Evolutionary conservation across 768 basidiomycete genomes (phyloP).

Genomic region (Boletus sp.): DNA sequence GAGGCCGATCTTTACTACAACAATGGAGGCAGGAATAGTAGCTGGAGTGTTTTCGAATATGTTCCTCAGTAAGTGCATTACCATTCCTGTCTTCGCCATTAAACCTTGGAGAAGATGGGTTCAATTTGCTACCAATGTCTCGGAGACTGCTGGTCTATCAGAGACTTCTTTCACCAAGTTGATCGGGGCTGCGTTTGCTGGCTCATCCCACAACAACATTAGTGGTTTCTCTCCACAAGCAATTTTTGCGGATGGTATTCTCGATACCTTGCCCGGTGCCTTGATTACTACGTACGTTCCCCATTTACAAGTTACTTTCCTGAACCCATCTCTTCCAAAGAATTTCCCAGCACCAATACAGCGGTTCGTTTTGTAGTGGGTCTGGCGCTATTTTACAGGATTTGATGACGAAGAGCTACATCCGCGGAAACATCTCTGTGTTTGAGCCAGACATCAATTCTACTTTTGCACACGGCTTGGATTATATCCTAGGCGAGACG

Average conservation of each 20-base stretch:
- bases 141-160: slow-evolving; percentile 38
- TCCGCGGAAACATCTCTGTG: slow-evolving; percentile 53
- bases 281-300: slow-evolving; percentile 51
- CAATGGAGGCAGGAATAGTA: slow-evolving; percentile 42
- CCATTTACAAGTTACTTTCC: not conserved
- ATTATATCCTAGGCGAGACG: slow-evolving; percentile 64
- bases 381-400: slow-evolving; percentile 53
- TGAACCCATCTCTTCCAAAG: slow-evolving; percentile 14
- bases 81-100: not conserved
- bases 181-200: slow-evolving; percentile 50
- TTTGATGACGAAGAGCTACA: slow-evolving; percentile 61
- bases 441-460: slow-evolving; percentile 56
- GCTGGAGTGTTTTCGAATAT: slow-evolving; percentile 45
- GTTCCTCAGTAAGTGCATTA: slow-evolving; percentile 44
- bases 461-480: slow-evolving; percentile 42
- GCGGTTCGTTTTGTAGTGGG: slow-evolving; percentile 63
- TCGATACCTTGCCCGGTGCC: slow-evolving; percentile 45
- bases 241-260: slow-evolving; percentile 51
- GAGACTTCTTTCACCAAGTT: slow-evolving; percentile 42
- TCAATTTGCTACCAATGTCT: slow-evolving; percentile 48
- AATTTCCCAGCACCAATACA: slow-evolving; percentile 45
- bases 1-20: slow-evolving; percentile 55
- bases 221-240: slow-evolving; percentile 61
- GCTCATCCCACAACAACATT: slow-evolving; percentile 41
- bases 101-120: slow-evolving; percentile 45